Percentiles rank a stretch among this genome's conserved stretches.
phyloP scores from a whole-genome alignment of 2,329 filamentous ascomycete genomes.

The Falciphora oryzae region DNA sequence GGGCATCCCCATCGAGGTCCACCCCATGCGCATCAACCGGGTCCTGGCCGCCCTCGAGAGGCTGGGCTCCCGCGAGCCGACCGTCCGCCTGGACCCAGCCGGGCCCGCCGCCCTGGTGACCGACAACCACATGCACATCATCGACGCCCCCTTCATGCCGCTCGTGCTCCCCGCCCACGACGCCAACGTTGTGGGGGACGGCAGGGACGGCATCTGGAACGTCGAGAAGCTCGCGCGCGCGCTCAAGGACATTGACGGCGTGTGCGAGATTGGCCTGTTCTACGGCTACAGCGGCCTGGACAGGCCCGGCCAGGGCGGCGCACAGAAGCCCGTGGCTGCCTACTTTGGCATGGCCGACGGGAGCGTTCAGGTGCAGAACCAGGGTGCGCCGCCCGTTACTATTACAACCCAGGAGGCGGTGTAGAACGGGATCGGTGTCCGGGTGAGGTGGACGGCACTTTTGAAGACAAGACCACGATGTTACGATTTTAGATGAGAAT shows the following conservation, averaged over 20 bases:
- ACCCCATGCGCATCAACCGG: slow-evolving; percentile 72
- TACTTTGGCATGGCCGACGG: slow-evolving; percentile 92
- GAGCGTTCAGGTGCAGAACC: slow-evolving; percentile 45
- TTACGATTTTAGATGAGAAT: too few relatives aligned
- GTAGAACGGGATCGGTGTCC: neutral
- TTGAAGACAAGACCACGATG: too few relatives aligned
- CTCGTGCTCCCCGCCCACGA: slow-evolving; percentile 57
- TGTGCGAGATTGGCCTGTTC: slow-evolving; percentile 91
- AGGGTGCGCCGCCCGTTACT: slow-evolving; percentile 7
- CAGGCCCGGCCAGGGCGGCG: slow-evolving; percentile 53
- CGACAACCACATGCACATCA: slow-evolving; percentile 81
- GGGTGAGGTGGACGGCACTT: too few relatives aligned
- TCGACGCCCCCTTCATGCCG: slow-evolving; percentile 82
- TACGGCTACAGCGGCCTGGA: slow-evolving; percentile 72
- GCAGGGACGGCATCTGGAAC: slow-evolving; percentile 68
- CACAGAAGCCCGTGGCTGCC: slow-evolving; percentile 85
- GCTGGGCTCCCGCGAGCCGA: slow-evolving; percentile 67
- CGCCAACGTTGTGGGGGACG: slow-evolving; percentile 38
- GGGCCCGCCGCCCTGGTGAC: slow-evolving; percentile 68
- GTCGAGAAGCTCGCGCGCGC: slow-evolving; percentile 66
- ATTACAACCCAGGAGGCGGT: neutral
- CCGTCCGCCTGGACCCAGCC: slow-evolving; percentile 60
- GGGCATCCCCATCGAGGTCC: slow-evolving; percentile 86
- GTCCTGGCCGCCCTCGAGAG: slow-evolving; percentile 67
- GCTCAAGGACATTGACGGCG: slow-evolving; percentile 77